These are phyloP conservation scores for Plasmodium cynomolgi DNA, from an alignment of 169 alveolate genomes.

Conservation along the genomic window DNA sequence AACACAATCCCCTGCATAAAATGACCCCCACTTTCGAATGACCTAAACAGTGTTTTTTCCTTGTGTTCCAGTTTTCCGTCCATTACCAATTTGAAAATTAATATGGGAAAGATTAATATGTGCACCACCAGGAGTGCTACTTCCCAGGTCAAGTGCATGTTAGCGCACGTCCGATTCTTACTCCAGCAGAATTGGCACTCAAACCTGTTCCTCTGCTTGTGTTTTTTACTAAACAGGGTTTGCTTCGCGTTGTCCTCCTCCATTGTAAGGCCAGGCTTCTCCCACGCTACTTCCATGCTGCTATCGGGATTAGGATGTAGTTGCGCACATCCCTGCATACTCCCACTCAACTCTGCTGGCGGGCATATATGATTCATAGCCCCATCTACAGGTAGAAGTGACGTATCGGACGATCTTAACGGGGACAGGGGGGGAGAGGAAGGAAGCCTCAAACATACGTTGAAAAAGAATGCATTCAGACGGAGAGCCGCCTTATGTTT, in stretches of 20 bases:
- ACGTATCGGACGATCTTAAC: background rate
- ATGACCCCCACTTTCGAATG: conserved; percentile 38
- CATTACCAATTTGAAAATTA: conserved; percentile 17
- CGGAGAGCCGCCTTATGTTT: background rate
- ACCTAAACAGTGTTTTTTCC: conserved; percentile 9
- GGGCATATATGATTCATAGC: background rate
- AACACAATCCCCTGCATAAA: conserved; percentile 31
- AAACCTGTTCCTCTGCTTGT: background rate
- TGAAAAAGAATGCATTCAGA: background rate
- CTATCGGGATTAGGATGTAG: background rate
- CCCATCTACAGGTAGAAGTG: background rate
- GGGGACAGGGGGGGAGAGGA: background rate
- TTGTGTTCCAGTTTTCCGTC: background rate
- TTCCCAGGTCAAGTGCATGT: conserved; percentile 42
- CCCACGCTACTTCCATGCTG: background rate
- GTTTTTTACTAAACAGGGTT: conserved; percentile 4
- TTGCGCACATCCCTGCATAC: background rate
- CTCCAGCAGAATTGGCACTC: conserved; percentile 12
- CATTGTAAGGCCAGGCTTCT: background rate
- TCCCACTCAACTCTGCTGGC: background rate
- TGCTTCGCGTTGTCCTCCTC: conserved; percentile 15
- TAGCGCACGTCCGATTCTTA: conserved; percentile 1
- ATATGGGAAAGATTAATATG: conserved; percentile 12
- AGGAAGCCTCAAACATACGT: background rate
- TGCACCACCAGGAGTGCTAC: conserved; percentile 13